Base-by-base conservation (phyloP, 371 early-diverging fungal species). In the Nematocida sp. region DNA sequence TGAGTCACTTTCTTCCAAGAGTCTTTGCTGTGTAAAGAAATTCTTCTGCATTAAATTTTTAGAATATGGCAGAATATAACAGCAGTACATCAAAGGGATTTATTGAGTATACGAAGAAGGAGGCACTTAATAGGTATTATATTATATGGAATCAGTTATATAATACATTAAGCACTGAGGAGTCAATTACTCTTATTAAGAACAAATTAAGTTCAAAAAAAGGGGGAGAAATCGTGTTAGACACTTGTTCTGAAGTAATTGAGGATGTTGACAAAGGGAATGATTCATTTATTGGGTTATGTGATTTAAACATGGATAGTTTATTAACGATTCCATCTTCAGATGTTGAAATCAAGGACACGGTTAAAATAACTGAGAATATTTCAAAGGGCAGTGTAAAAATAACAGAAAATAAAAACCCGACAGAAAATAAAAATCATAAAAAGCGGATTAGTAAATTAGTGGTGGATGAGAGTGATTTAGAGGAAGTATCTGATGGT, bases 31-130 rank as follows among this genome's bases (percentile, higher is more conserved):
- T 23, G n/a, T 47, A 69, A 66, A 75, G 69, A 66, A 67, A 33
- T 75, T 75, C 20, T 55, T 67, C 39, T 75, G 76, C 76, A 75
- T 75, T 64, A 64, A 67, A 67, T 50, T 67, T 67, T 67, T 50
- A 46, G 15, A 42, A 50, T 46, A 67, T 67, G 54, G 13, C 27
- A 2, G 64, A 64, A 64, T 64, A 66, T 50, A 73, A 54, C 33
- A 62, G 54, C 18, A 42, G 58, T 61, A 39, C 39, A 44, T n/a
- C 40, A 25, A 62, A 73, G 20, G 45, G 23, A 20, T 47, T 50
- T 15, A 62, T 72, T 40, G 62, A 61, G 40, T 73, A 73, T 39
- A 73, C 72, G 5, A 73, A 66, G 46, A 47, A 66, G 44, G 74
- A 73, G 45, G 74, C 74, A 52, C 67, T 73, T 52, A 25, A 45